Evolutionary conservation across 148 eudicot species (phyloP), one percentile per base, ranked within the genome.

Genomic region (Camellia lanceoleosa): DNA sequence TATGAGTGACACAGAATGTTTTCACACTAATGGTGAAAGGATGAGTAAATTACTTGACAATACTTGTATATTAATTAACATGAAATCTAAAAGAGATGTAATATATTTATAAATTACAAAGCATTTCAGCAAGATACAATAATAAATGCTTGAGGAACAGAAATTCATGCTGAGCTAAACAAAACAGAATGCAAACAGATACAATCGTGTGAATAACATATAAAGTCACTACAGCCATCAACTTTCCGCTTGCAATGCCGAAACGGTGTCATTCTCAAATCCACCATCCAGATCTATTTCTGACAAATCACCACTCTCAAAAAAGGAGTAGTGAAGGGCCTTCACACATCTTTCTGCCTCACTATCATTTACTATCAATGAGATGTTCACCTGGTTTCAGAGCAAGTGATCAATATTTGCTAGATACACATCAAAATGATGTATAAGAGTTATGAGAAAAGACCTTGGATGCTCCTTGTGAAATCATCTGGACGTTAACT

Each of bases 401-500:
- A 82, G 69, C 66, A 65, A 38, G 41, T 41, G 61, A 10, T 47
- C 55, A 75, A 44, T 61, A 44, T 23, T 61, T 12, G 68, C 61
- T 19, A 75, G 66, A 43, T 43, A 60, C 68, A 55, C 54, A 14
- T 11, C 5, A 13, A 43, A 75, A 18, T 41, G 38, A 43, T 41
- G 10, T 10, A 18, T 14, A 14, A 44, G 18, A 44, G 5, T 54
- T 15, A 38, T 67, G 2, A 68, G 1, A 75, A 52, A 75, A 14
- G 56, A 77, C 92, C 90, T 94, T 92, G 18, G 97, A 94, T 75
- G 98, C 98, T 49, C 98, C 97, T 81, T 92, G 98, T 9, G 97
- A 94, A 79, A 94, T 94, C 98, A 94, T 94, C 87, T 94, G 97
- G 74, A 94, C 98, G 80, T 92, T 94, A 42, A 91, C 94, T 68